Conservation (phyloP, 2,329 filamentous ascomycete genomes). For the Colletotrichum camelliae region DNA sequence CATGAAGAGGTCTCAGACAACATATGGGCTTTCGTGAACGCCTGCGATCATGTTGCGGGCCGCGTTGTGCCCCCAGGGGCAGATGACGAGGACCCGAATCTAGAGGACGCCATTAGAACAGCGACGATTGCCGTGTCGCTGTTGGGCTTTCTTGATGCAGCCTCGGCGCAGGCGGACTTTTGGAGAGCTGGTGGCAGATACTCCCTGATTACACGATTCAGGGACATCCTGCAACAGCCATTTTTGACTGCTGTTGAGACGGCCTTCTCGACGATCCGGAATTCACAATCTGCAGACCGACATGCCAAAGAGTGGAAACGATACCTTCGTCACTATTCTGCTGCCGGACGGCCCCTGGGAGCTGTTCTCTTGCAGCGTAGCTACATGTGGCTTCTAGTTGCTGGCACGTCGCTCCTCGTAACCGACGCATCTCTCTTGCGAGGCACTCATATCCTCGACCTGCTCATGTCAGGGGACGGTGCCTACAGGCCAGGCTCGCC, state of each 20-base stretch:
- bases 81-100: conserved; percentile 61
- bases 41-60: conserved; percentile 69
- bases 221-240: conserved; percentile 77
- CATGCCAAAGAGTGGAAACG: conserved; percentile 85
- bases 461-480: conserved; percentile 67
- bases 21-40: conserved; percentile 74
- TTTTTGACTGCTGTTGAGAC: conserved; percentile 89
- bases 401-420: conserved; percentile 77
- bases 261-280: conserved; percentile 88
- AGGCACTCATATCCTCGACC: conserved; percentile 72
- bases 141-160: conserved; percentile 88
- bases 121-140: conserved; percentile 83
- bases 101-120: conserved; percentile 71
- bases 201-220: conserved; percentile 73
- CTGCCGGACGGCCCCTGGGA: conserved; percentile 79
- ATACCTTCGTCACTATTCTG: conserved; percentile 82
- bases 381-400: conserved; percentile 84
- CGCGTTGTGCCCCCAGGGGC: conserved; percentile 57
- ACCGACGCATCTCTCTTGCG: conserved; percentile 65
- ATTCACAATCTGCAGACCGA: conserved; percentile 70
- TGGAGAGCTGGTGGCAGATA: conserved; percentile 81
- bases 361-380: conserved; percentile 90
- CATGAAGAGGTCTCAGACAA: conserved; percentile 69
- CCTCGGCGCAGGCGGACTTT: conserved; percentile 77
- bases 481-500: conserved; percentile 47